Conservation (phyloP, 495 filamentous ascomycete species). For the Hypoxylon subgilvum region DNA sequence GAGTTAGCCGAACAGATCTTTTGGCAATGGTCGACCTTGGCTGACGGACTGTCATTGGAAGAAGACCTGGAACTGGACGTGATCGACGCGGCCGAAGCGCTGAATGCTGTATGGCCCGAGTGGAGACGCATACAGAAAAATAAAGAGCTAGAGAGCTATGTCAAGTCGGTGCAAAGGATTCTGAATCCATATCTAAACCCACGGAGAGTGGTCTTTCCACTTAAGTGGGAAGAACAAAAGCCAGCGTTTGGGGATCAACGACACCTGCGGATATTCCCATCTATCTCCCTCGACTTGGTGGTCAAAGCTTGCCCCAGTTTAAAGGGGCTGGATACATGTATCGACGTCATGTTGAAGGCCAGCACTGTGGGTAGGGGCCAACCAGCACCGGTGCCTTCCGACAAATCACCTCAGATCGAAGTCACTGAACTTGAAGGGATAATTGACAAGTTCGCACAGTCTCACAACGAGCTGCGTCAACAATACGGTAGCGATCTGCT, state of each 20-base stretch:
- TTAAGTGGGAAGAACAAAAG: background rate
- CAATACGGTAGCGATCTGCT: conserved; percentile 52
- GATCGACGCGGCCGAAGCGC: conserved; percentile 44
- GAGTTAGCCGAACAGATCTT: conserved; percentile 37
- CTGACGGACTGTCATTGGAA: conserved; percentile 23
- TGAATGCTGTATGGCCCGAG: conserved; percentile 51
- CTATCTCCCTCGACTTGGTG: conserved; percentile 9
- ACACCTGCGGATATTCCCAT: conserved; percentile 3
- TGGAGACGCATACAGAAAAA: conserved; percentile 58
- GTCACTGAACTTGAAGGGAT: conserved; percentile 45
- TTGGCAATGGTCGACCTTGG: conserved; percentile 45
- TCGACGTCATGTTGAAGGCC: too few relatives aligned
- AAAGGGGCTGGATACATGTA: background rate
- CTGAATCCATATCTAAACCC: conserved; percentile 32
- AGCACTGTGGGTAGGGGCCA: too few relatives aligned
- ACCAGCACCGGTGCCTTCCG: too few relatives aligned
- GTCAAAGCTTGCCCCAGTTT: conserved; percentile 3
- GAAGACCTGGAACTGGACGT: conserved; percentile 11
- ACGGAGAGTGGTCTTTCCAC: background rate
- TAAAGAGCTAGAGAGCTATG: conserved; percentile 49
- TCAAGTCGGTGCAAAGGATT: conserved; percentile 49
- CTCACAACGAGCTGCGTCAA: conserved; percentile 38
- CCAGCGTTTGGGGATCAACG: conserved; percentile 9
- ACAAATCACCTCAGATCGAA: too few relatives aligned
- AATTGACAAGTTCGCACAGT: conserved; percentile 37